phyloP scores from a whole-genome alignment of 2,329 filamentous ascomycete species.

The Salinomyces thailandicus region DNA sequence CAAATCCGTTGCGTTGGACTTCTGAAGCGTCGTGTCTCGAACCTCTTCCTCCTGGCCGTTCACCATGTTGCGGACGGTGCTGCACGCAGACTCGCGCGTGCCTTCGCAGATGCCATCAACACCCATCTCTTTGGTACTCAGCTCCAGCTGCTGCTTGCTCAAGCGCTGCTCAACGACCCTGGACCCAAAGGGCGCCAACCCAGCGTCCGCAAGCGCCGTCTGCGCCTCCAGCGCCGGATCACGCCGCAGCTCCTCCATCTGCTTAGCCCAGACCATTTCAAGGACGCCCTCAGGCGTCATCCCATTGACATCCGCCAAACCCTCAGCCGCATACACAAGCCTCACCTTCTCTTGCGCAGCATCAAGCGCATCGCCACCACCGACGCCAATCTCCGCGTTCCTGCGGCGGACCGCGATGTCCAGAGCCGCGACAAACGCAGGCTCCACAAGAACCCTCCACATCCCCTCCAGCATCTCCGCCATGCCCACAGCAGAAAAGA shows the following conservation, averaged over 20 bases:
- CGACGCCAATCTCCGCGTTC: constrained; percentile 1
- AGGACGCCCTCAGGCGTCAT: constrained; percentile 5
- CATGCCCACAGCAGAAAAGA: constrained; percentile 10
- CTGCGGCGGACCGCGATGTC: constrained; percentile 11
- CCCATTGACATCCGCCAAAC: constrained; percentile 6
- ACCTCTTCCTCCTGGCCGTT: neutral
- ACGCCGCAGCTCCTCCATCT: constrained; percentile 3
- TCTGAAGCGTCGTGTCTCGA: neutral
- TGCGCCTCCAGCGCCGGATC: neutral
- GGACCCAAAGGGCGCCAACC: too few relatives aligned
- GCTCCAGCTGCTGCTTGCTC: neutral
- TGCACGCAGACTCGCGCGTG: too few relatives aligned
- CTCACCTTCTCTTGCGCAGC: neutral
- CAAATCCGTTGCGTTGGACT: neutral
- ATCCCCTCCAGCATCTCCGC: constrained; percentile 13
- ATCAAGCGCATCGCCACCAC: neutral
- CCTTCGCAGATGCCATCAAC: neutral
- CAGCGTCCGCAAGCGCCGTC: neutral
- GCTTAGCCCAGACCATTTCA: constrained; percentile 5
- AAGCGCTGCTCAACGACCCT: neutral
- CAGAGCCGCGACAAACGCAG: constrained; percentile 9
- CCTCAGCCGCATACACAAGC: constrained; percentile 1
- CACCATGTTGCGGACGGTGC: neutral
- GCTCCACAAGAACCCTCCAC: constrained; percentile 12
- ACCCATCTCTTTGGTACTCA: neutral